Percentiles rank a stretch among this genome's conserved stretches.
Evolutionary conservation across 257 asterid genomes (phyloP).

Genomic region (Salvia rosmarinus): DNA sequence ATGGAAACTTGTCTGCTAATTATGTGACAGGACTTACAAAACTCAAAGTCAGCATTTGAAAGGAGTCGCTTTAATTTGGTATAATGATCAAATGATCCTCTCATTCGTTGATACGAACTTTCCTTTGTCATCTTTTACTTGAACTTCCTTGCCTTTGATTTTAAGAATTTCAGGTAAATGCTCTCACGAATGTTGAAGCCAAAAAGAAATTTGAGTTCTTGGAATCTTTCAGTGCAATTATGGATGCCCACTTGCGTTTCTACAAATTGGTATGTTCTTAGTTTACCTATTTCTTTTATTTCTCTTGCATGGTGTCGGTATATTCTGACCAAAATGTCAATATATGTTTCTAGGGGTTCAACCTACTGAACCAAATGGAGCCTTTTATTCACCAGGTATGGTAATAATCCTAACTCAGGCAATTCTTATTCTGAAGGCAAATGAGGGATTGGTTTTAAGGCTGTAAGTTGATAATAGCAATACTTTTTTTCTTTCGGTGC

Average conservation of each 20-base stretch:
- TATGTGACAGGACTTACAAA: conserved; percentile 82
- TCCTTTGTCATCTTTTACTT: conserved; percentile 20
- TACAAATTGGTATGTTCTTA: conserved; percentile 73
- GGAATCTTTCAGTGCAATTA: conserved; percentile 95
- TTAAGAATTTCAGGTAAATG: conserved; percentile 82
- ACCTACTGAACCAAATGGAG: conserved; percentile 85
- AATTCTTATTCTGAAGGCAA: conserved; percentile 27
- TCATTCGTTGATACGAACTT: conserved; percentile 28
- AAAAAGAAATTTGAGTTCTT: conserved; percentile 92
- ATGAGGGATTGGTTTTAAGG: neutral
- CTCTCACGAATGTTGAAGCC: conserved; percentile 81
- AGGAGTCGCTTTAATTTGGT: conserved; percentile 95
- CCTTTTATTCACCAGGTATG: conserved; percentile 94
- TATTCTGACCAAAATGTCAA: conserved; percentile 29
- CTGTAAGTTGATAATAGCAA: conserved; percentile 23
- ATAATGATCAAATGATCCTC: conserved; percentile 40
- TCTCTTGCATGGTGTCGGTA: conserved; percentile 29
- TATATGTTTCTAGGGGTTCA: conserved; percentile 70
- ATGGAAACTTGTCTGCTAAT: conserved; percentile 36
- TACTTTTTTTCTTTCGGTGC: neutral
- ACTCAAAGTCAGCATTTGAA: conserved; percentile 94
- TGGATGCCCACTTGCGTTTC: conserved; percentile 96
- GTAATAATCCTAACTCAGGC: conserved; percentile 23
- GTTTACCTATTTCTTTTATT: conserved; percentile 21
- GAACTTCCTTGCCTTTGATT: conserved; percentile 44